These are phyloP conservation scores for Fusarium protoensiforme DNA, from an alignment of 2,329 filamentous ascomycete species.

Conservation along the genomic window DNA sequence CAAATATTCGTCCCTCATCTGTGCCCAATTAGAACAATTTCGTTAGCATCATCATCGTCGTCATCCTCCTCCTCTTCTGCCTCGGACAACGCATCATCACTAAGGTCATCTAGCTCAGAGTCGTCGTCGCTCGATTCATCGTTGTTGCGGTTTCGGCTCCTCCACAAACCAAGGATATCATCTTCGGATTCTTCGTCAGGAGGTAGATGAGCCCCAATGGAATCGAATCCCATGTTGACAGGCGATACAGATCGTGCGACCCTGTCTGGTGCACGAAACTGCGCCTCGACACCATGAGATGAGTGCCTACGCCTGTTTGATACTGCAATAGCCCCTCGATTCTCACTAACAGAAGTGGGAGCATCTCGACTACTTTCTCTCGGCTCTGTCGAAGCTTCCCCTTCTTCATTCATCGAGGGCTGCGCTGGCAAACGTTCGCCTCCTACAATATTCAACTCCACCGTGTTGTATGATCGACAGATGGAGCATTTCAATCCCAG, in stretches of 20 bases:
- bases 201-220: conserved; percentile 40
- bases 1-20: conserved; percentile 48
- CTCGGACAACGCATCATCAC: conserved; percentile 52
- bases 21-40: conserved; percentile 63
- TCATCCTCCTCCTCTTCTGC: conserved; percentile 59
- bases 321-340: conserved; percentile 19
- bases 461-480: conserved; percentile 77
- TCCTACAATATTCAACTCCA: conserved; percentile 70
- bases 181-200: conserved; percentile 61
- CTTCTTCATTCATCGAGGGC: conserved; percentile 39
- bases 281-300: conserved; percentile 49
- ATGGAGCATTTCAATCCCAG: conserved; percentile 88
- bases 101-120: conserved; percentile 55
- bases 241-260: conserved; percentile 60
- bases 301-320: conserved; percentile 53
- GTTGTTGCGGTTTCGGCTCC: conserved; percentile 56
- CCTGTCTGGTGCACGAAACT: conserved; percentile 51
- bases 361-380: conserved; percentile 20
- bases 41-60: conserved; percentile 62
- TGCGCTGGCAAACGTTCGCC: conserved; percentile 45
- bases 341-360: conserved; percentile 20
- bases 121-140: conserved; percentile 62
- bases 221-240: conserved; percentile 41
- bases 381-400: conserved; percentile 14
- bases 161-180: conserved; percentile 70